These are phyloP conservation scores for Paecilomyces fulvus DNA, from an alignment of 2,329 filamentous ascomycete genomes.

Conservation along the genomic window DNA sequence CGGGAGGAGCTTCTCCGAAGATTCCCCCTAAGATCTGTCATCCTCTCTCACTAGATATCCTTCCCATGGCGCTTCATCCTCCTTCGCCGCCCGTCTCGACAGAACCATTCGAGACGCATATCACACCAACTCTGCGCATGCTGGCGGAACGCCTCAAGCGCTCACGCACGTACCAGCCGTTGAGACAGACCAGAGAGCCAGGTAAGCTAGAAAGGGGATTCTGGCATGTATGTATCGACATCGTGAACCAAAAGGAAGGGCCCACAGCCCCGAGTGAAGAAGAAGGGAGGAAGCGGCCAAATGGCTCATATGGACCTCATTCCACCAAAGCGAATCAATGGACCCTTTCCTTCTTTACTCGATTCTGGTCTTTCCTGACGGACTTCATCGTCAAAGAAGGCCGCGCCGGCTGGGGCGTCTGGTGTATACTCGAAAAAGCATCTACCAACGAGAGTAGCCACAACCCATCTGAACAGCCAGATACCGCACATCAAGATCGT, in stretches of 20 bases:
- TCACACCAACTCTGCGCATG: slow-evolving; percentile 49
- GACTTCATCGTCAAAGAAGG: slow-evolving; percentile 30
- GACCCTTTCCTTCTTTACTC: slow-evolving; percentile 25
- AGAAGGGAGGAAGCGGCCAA: neutral
- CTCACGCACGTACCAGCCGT: slow-evolving; percentile 46
- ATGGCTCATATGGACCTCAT: slow-evolving; percentile 1
- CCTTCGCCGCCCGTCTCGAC: slow-evolving; percentile 46
- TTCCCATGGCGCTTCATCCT: slow-evolving; percentile 41
- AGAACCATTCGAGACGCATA: slow-evolving; percentile 41
- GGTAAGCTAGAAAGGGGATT: slow-evolving; percentile 63
- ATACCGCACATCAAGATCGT: neutral
- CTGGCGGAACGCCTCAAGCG: slow-evolving; percentile 48
- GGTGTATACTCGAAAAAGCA: slow-evolving; percentile 27
- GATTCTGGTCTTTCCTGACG: slow-evolving; percentile 35
- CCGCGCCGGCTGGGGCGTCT: slow-evolving; percentile 39
- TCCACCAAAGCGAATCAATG: slow-evolving; percentile 12
- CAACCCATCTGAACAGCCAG: neutral
- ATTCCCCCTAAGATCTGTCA: slow-evolving; percentile 2
- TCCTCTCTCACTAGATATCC: slow-evolving; percentile 6
- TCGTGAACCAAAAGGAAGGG: slow-evolving; percentile 26
- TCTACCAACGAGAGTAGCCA: neutral
- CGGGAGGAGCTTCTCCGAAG: neutral
- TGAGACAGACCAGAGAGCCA: slow-evolving; percentile 41
- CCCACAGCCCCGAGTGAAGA: neutral
- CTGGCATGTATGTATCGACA: slow-evolving; percentile 59